Conservation (phyloP, 495 filamentous ascomycete species). For the Podospora pseudopauciseta region DNA sequence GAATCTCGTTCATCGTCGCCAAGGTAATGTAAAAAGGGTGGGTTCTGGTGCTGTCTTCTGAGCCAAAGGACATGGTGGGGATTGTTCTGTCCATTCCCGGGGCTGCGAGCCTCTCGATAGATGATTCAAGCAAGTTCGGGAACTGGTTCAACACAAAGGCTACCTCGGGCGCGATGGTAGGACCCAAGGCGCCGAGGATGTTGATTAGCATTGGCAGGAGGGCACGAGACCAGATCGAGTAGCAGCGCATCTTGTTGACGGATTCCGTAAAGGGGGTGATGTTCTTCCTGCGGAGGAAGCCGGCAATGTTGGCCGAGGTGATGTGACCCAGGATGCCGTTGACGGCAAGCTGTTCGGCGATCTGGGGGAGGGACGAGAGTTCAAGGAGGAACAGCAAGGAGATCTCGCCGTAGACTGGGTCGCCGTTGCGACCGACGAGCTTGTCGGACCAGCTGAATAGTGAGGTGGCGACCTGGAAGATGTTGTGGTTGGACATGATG, state of each 20-base stretch:
- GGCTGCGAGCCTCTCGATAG: constrained; percentile 57
- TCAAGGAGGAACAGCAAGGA: constrained; percentile 83
- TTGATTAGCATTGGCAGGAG: constrained; percentile 89
- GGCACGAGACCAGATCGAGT: constrained; percentile 83
- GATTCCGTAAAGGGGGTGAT: constrained; percentile 63
- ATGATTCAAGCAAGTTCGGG: constrained; percentile 63
- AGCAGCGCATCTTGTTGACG: constrained; percentile 56
- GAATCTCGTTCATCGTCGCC: constrained; percentile 66
- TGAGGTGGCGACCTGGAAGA: constrained; percentile 74
- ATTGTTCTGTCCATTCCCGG: constrained; percentile 45
- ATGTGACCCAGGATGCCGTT: constrained; percentile 77
- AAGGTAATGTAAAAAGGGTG: constrained; percentile 57
- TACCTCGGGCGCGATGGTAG: constrained; percentile 75
- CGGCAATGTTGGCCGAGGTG: constrained; percentile 68
- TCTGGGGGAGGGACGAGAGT: constrained; percentile 70
- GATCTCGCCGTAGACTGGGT: constrained; percentile 93
- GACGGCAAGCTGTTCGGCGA: constrained; percentile 85
- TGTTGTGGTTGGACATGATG: constrained; percentile 61
- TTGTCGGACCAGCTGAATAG: constrained; percentile 94
- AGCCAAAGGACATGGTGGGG: not conserved
- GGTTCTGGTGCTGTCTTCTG: constrained; percentile 22
- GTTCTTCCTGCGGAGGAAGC: constrained; percentile 62
- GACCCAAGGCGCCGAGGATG: constrained; percentile 74
- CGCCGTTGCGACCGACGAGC: constrained; percentile 59
- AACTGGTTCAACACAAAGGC: constrained; percentile 83